Evolutionary conservation across 768 basidiomycete genomes (phyloP).

Genomic region (Ephemerocybe angulata): DNA sequence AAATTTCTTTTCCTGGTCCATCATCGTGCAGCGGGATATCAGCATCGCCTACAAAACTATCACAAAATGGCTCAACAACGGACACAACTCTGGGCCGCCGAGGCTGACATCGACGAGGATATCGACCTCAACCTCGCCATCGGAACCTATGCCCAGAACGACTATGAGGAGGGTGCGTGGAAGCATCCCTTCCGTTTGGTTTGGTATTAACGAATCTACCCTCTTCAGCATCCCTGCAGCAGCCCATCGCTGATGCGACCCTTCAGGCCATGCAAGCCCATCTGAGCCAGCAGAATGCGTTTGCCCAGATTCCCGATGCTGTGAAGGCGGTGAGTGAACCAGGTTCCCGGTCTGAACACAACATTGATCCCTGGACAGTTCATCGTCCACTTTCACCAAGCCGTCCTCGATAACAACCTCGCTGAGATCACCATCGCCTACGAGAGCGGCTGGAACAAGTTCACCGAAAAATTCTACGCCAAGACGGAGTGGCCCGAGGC

Average conservation of each 20-base stretch:
- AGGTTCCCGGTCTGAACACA: neutral
- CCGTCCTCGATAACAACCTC: conserved; percentile 87
- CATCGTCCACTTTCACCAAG: conserved; percentile 92
- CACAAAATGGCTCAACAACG: conserved; percentile 60
- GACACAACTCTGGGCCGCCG: conserved; percentile 70
- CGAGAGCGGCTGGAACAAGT: conserved; percentile 95
- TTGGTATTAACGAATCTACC: conserved; percentile 13
- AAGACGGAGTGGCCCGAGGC: conserved; percentile 98
- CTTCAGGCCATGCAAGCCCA: conserved; percentile 75
- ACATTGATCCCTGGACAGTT: conserved; percentile 50
- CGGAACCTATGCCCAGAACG: conserved; percentile 65
- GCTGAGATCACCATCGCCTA: conserved; percentile 90
- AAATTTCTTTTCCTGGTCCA: conserved; percentile 27
- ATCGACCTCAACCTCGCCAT: conserved; percentile 68
- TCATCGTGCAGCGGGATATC: conserved; percentile 10
- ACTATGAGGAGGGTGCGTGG: conserved; percentile 62
- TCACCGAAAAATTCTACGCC: conserved; percentile 93
- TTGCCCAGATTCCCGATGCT: conserved; percentile 80
- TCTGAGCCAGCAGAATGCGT: conserved; percentile 78
- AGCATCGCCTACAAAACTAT: conserved; percentile 6
- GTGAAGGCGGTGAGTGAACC: conserved; percentile 71
- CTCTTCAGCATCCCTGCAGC: conserved; percentile 48
- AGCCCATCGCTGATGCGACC: conserved; percentile 69
- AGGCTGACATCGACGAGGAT: conserved; percentile 79
- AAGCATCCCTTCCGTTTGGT: neutral